A percentile compares a stretch with the other conserved stretches of the same genome.
phyloP scores from a whole-genome alignment of 2,329 filamentous ascomycete species.

The Plectosphaerella cucumerina region DNA sequence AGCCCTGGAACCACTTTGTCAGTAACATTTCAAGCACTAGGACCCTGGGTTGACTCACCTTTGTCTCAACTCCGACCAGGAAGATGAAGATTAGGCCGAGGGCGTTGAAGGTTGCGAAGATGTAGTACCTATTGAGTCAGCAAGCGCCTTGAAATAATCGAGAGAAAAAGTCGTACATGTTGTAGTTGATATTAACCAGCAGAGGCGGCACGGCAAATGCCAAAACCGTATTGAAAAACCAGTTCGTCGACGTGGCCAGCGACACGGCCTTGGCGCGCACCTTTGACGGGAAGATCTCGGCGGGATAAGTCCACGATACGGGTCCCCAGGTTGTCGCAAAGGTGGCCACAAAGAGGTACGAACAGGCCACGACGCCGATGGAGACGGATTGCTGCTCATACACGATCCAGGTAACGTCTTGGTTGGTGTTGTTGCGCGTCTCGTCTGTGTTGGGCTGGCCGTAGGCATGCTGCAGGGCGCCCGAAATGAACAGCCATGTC shows the following conservation, averaged over 20 bases:
- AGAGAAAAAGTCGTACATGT: constrained; percentile 30
- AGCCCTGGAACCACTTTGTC: constrained; percentile 37
- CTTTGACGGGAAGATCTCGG: constrained; percentile 39
- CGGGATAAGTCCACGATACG: constrained; percentile 43
- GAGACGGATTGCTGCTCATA: constrained; percentile 47
- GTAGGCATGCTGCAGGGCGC: constrained; percentile 57
- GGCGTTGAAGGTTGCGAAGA: constrained; percentile 71
- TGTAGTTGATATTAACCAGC: constrained; percentile 52
- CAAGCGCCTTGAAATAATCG: too few relatives aligned
- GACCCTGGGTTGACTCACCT: constrained; percentile 17
- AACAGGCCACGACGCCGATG: constrained; percentile 62
- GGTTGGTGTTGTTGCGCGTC: constrained; percentile 31
- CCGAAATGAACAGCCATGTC: constrained; percentile 58
- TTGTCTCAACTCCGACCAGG: constrained; percentile 60
- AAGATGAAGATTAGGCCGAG: constrained; percentile 66
- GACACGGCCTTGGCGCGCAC: constrained; percentile 41
- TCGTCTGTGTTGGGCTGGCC: constrained; percentile 43
- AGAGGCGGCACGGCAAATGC: constrained; percentile 48
- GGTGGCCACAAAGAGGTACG: constrained; percentile 58
- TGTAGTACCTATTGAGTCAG: constrained; percentile 47
- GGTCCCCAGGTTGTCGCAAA: constrained; percentile 42
- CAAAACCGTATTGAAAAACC: constrained; percentile 48
- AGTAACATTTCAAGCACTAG: background rate
- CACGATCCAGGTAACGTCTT: constrained; percentile 55
- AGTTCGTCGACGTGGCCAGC: constrained; percentile 33